phyloP scores from a whole-genome alignment of 768 basidiomycete genomes.

The Basidioascus undulatus region DNA sequence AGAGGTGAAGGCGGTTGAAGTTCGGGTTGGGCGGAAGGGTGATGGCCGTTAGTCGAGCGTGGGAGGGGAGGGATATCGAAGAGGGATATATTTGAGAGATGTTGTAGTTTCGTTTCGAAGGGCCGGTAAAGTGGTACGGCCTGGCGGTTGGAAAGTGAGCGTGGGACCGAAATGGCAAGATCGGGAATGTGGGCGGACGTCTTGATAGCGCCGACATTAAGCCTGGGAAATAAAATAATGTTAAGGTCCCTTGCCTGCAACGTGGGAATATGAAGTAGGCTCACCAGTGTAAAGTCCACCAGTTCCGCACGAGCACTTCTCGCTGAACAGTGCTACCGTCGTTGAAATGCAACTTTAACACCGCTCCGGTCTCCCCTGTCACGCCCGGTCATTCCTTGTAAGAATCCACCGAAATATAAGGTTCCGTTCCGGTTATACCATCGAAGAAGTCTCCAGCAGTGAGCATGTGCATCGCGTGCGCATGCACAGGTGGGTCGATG shows the following conservation, averaged over 20 bases:
- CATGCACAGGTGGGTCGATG: constrained; percentile 14
- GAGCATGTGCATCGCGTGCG: constrained; percentile 22
- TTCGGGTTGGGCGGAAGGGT: constrained; percentile 20
- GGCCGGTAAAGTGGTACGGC: constrained; percentile 8
- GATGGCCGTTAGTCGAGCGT: constrained; percentile 24
- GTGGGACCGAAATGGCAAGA: background rate
- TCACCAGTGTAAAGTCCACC: constrained; percentile 13
- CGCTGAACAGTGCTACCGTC: constrained; percentile 4
- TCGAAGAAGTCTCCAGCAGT: constrained; percentile 24
- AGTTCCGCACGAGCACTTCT: constrained; percentile 9
- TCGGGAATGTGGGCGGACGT: constrained; percentile 4
- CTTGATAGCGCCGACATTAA: constrained; percentile 10
- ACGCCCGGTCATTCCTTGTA: background rate
- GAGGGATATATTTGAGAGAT: constrained; percentile 11
- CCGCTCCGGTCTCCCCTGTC: constrained; percentile 26
- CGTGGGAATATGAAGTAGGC: too few species aligned
- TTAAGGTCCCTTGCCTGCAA: too few species aligned
- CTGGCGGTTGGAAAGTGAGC: background rate
- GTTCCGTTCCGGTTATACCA: constrained; percentile 8
- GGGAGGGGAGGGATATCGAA: constrained; percentile 15
- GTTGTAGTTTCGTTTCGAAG: constrained; percentile 8
- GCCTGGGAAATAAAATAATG: too few species aligned
- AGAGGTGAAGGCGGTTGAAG: constrained; percentile 19
- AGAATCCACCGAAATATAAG: background rate
- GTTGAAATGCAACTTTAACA: constrained; percentile 20